These are phyloP conservation scores for Leishmania aethiopica DNA, from an alignment of 208 protist genomes.

Conservation along the genomic window DNA sequence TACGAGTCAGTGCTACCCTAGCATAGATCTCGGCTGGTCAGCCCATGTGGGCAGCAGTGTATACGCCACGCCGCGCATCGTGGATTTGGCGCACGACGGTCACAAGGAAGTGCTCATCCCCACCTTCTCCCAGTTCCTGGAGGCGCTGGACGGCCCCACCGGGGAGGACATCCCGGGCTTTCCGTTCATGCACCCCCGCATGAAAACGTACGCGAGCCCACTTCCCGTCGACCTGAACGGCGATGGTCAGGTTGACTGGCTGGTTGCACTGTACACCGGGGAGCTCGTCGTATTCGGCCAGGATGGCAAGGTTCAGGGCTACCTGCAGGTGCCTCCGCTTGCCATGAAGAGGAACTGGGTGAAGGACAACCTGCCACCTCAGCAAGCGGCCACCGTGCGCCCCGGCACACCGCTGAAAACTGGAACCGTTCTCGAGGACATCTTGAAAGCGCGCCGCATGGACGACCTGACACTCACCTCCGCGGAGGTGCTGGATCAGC, in stretches of 20 bases:
- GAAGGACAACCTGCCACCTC: constrained; percentile 18
- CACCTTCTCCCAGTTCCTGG: constrained; percentile 79
- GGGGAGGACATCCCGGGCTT: constrained; percentile 77
- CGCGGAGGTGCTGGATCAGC: constrained; percentile 8
- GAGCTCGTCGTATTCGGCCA: constrained; percentile 85
- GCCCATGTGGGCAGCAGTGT: constrained; percentile 79
- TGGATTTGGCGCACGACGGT: constrained; percentile 77
- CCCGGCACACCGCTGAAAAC: constrained; percentile 21
- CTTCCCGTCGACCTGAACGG: constrained; percentile 84
- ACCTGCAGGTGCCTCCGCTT: constrained; percentile 76
- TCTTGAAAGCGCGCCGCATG: constrained; percentile 30
- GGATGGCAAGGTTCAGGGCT: constrained; percentile 55
- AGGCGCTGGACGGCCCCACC: constrained; percentile 56
- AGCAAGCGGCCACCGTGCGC: constrained; percentile 22
- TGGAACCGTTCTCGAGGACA: constrained; percentile 29
- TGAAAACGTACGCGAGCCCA: constrained; percentile 82
- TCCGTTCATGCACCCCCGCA: constrained; percentile 74
- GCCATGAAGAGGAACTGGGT: constrained; percentile 85
- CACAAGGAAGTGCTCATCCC: constrained; percentile 85
- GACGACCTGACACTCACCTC: constrained; percentile 31
- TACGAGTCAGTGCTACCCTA: constrained; percentile 40
- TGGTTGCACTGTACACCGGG: constrained; percentile 84
- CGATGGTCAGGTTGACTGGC: constrained; percentile 83
- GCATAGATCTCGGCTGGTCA: constrained; percentile 76
- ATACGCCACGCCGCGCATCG: constrained; percentile 78